Evolutionary conservation across 139 green algal species (phyloP).

Genomic region (Asterochloris erici): DNA sequence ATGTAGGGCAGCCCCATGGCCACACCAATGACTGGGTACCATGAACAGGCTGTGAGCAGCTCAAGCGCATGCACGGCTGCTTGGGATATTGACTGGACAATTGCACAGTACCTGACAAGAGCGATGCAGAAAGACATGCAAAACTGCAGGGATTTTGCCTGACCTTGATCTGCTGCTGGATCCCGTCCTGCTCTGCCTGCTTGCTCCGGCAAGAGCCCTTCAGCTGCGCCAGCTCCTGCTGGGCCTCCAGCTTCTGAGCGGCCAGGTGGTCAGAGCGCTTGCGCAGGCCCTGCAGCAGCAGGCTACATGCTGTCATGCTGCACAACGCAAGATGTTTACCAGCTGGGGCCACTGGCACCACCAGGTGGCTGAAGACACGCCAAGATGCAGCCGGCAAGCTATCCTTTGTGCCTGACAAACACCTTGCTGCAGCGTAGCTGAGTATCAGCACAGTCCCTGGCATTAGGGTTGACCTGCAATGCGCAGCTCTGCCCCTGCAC

Average conservation of each 20-base stretch:
- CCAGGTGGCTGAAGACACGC: too few relatives aligned
- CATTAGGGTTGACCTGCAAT: too few relatives aligned
- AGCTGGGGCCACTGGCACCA: too few relatives aligned
- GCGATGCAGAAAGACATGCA: not conserved
- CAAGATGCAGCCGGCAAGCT: too few relatives aligned
- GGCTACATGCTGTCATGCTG: too few relatives aligned
- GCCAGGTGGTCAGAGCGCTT: not conserved
- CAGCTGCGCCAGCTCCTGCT: not conserved
- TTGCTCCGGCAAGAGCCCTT: not conserved
- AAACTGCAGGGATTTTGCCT: not conserved
- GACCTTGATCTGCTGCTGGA: slow-evolving; percentile 5
- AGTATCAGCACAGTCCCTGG: too few relatives aligned
- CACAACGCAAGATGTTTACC: too few relatives aligned
- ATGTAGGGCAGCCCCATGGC: not conserved
- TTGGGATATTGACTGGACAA: not conserved
- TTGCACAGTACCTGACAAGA: not conserved
- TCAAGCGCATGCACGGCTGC: not conserved
- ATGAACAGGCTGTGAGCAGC: too few relatives aligned
- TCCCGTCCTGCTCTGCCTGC: not conserved
- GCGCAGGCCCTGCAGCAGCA: slow-evolving; percentile 6
- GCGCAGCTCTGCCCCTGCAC: not conserved
- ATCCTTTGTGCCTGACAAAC: too few relatives aligned
- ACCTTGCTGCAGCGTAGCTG: too few relatives aligned
- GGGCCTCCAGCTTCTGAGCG: slow-evolving; percentile 5
- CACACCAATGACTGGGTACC: not conserved